Base-by-base conservation (phyloP, 768 basidiomycete species). In the Boletellus ananas region DNA sequence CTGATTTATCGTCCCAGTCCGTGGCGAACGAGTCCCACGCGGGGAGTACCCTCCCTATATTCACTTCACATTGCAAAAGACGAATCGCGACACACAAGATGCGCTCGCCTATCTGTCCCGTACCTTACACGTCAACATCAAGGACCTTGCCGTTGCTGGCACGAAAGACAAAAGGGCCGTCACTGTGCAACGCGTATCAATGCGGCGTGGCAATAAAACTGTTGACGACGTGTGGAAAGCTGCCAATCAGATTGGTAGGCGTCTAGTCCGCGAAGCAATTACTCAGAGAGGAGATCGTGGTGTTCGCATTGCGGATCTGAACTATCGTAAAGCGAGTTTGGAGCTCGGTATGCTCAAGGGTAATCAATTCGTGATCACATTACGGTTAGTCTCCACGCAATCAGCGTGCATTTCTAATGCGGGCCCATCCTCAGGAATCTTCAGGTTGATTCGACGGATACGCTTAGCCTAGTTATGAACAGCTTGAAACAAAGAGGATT, bases 151-250 rank as follows among this genome's bases (percentile, higher is more conserved):
- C 20, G 87, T 94, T 21, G 91, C 94, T 4, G 96, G 96, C 0
- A 99, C 96, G 8, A 99, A 99, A 65, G 96, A 99, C 71, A 99
- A 98, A 65, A 87, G 96, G 31, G 96, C 93, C 0, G 92, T 98
- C 14, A 98, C 96, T 1, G 84, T 90, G 1, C 96, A 99, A 64
- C 83, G 92, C 1, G 92, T 98, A 16, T 86, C 87, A 4, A 65
- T 97, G 14, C 80, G 80, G 47, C 77, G 93, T 14, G 80, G 81
- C n/a, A 80, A 76, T 49, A 87, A 87, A 67, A 85, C 83, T 0
- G 80, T 89, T 1, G 85, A 87, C 53, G 83, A 90, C 50, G 79
- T 97, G 4, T 99, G 94, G 94, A 85, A 76, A 57, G 72, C 81
- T 39, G 82, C 79, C 3, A 94, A 94, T 65, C 81, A 83, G 20